Evolutionary conservation across 495 filamentous ascomycete genomes (phyloP).

Genomic region (Lepraria neglecta): DNA sequence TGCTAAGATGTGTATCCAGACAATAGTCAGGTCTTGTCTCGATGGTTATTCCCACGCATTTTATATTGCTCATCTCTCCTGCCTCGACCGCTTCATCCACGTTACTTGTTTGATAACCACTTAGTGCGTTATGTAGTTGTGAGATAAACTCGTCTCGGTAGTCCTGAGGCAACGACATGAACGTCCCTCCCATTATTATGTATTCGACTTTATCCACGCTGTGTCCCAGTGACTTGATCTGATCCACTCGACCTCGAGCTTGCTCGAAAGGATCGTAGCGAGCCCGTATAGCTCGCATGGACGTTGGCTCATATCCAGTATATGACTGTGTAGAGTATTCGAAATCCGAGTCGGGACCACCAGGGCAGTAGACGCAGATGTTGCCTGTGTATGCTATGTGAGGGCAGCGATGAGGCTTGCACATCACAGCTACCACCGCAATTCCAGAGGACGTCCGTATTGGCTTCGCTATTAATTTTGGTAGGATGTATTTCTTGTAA

Average conservation of each 20-base stretch:
- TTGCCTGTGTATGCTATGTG: constrained; percentile 98
- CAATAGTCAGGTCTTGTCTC: constrained; percentile 97
- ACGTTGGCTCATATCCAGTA: constrained; percentile 95
- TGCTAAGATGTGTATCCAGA: constrained; percentile 79
- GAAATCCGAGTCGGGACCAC: constrained; percentile 94
- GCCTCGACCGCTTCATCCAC: constrained; percentile 92
- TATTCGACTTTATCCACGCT: constrained; percentile 99
- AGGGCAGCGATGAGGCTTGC: constrained; percentile 95
- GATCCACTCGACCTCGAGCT: constrained; percentile 89
- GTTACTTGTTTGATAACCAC: constrained; percentile 81
- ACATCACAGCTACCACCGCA: constrained; percentile 99
- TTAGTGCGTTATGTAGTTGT: constrained; percentile 91
- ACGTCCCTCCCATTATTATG: constrained; percentile 99
- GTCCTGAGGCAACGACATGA: constrained; percentile 87
- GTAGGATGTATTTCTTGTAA: constrained; percentile 98
- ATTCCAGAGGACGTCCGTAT: constrained; percentile 95
- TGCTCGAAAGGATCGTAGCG: constrained; percentile 98
- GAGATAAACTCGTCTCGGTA: constrained; percentile 92
- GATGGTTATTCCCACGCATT: constrained; percentile 97
- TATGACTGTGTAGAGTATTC: constrained; percentile 99
- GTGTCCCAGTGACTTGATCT: constrained; percentile 89
- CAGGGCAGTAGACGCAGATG: constrained; percentile 98
- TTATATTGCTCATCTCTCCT: constrained; percentile 88
- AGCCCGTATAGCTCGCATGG: constrained; percentile 95
- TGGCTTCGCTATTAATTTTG: constrained; percentile 91